phyloP scores from a whole-genome alignment of 495 filamentous ascomycete genomes.

The Amniculicola lignicola region DNA sequence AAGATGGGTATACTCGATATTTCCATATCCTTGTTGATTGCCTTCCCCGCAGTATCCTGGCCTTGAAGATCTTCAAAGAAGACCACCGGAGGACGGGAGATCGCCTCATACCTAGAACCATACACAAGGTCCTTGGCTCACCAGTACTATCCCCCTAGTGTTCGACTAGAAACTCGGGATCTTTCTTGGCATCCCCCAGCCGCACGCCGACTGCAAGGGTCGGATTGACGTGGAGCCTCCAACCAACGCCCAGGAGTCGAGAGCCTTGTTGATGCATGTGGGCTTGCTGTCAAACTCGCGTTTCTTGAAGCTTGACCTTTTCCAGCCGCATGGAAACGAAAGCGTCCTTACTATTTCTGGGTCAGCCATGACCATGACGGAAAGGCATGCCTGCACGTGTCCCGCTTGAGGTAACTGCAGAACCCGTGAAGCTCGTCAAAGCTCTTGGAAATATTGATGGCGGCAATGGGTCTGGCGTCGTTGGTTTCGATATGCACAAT shows the following conservation, averaged over 20 bases:
- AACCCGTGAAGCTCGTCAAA: neutral
- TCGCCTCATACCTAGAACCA: no score
- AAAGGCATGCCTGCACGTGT: neutral
- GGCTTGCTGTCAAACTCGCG: conserved; percentile 3
- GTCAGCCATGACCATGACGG: neutral
- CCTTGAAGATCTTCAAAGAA: no score
- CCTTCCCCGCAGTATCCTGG: no score
- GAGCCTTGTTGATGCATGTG: neutral
- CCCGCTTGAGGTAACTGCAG: neutral
- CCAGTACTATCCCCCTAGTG: no score
- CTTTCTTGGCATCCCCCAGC: neutral
- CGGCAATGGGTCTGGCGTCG: neutral
- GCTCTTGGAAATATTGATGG: conserved; percentile 25
- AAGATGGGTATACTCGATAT: no score
- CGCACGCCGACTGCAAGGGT: neutral
- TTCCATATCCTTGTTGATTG: no score
- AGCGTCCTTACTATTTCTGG: neutral
- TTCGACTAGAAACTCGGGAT: neutral
- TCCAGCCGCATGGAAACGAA: neutral
- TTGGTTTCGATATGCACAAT: neutral
- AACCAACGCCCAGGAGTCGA: neutral
- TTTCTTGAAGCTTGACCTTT: neutral
- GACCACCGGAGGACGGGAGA: no score
- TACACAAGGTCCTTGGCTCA: no score
- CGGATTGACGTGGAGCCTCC: neutral